Evolutionary conservation across 176 grass and related monocot genomes (phyloP).

Genomic region (Musa itinerans): DNA sequence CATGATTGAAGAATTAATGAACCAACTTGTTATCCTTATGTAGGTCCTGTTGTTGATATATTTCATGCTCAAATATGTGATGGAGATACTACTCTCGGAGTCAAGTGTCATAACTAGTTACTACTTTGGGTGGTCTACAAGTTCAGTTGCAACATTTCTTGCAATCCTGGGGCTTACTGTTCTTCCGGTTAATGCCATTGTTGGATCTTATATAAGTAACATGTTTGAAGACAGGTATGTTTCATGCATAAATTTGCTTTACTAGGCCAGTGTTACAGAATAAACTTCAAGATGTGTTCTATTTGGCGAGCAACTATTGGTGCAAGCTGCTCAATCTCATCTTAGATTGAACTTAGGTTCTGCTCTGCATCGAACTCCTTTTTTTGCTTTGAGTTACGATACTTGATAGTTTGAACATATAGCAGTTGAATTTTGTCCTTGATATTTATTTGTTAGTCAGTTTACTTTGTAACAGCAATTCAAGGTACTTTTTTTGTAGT

Average conservation of each 20-base stretch:
- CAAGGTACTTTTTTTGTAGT: background rate
- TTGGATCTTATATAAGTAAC: slow-evolving; percentile 89
- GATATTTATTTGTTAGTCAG: too few species aligned
- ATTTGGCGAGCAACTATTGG: too few species aligned
- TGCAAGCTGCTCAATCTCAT: too few species aligned
- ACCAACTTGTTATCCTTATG: background rate
- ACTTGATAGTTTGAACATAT: too few species aligned
- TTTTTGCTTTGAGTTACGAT: too few species aligned
- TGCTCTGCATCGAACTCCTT: too few species aligned
- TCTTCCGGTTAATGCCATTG: slow-evolving; percentile 86
- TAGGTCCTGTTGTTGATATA: slow-evolving; percentile 91
- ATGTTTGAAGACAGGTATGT: slow-evolving; percentile 96
- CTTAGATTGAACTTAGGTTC: too few species aligned
- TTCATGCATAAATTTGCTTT: background rate
- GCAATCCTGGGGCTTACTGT: slow-evolving; percentile 83
- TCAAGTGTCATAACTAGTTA: slow-evolving; percentile 82
- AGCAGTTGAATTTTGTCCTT: too few species aligned
- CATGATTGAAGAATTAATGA: background rate
- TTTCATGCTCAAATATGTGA: slow-evolving; percentile 96
- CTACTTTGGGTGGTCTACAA: slow-evolving; percentile 92
- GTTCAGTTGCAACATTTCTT: slow-evolving; percentile 77
- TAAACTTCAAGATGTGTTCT: too few species aligned
- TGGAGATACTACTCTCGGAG: slow-evolving; percentile 91
- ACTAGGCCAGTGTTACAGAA: too few species aligned
- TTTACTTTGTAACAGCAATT: background rate